Percentiles rank a stretch among this genome's conserved stretches.
Conservation (phyloP, 768 basidiomycete genomes). For the Hydnomerulius pinastri region DNA sequence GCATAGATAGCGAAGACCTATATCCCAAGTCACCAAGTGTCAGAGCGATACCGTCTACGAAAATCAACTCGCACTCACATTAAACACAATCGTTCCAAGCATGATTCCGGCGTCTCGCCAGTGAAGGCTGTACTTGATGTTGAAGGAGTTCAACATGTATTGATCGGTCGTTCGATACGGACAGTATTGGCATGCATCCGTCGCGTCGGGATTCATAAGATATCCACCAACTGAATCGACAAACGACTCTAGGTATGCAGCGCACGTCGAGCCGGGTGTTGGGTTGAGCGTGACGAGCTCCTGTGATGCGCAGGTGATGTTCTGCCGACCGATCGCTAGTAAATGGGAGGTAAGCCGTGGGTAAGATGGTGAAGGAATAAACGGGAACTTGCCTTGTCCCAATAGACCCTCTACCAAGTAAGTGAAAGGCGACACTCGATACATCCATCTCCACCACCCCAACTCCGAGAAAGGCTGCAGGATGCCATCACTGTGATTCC, state of each 20-base stretch:
- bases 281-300: constrained; percentile 59
- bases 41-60: not conserved
- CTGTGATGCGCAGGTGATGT: constrained; percentile 47
- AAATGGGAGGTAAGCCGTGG: not conserved
- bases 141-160: constrained; percentile 44
- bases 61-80: constrained; percentile 42
- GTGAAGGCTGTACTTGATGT: constrained; percentile 53
- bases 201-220: constrained; percentile 54
- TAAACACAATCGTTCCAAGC: constrained; percentile 48
- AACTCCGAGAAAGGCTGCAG: constrained; percentile 44
- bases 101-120: constrained; percentile 61
- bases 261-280: constrained; percentile 54
- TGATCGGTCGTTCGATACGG: constrained; percentile 52
- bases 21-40: not conserved
- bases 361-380: not conserved
- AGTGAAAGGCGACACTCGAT: constrained; percentile 50
- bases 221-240: constrained; percentile 55
- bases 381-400: constrained; percentile 27
- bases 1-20: constrained; percentile 25
- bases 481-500: constrained; percentile 42
- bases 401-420: constrained; percentile 50
- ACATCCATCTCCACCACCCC: constrained; percentile 36
- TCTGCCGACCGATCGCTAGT: constrained; percentile 42
- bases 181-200: constrained; percentile 58
- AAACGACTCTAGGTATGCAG: constrained; percentile 50